phyloP scores from a whole-genome alignment of 2,329 filamentous ascomycete species.

The Colletotrichum sp. region DNA sequence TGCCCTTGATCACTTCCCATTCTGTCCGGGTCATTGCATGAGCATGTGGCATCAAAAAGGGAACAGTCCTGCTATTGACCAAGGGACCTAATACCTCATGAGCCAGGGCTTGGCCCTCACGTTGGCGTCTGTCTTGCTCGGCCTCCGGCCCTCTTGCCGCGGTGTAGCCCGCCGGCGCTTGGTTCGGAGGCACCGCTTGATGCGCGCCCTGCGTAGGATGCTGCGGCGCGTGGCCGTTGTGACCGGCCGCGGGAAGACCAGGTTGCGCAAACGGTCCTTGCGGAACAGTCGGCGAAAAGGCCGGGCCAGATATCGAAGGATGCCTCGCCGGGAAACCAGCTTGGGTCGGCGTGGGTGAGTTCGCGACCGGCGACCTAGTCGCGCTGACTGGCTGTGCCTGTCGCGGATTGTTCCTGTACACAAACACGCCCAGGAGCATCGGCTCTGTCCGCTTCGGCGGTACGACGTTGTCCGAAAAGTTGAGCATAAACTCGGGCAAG shows the following conservation, averaged over 20 bases:
- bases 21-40: slow-evolving; percentile 73
- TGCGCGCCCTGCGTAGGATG: slow-evolving; percentile 23
- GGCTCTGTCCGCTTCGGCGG: slow-evolving; percentile 75
- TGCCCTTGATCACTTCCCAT: slow-evolving; percentile 73
- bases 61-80: slow-evolving; percentile 67
- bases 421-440: slow-evolving; percentile 83
- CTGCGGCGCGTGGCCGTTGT: slow-evolving; percentile 12
- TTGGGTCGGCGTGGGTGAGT: slow-evolving; percentile 39
- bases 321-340: slow-evolving; percentile 42
- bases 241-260: not conserved
- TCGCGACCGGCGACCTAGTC: slow-evolving; percentile 26
- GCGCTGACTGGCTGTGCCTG: slow-evolving; percentile 32
- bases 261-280: slow-evolving; percentile 31
- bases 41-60: slow-evolving; percentile 73
- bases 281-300: slow-evolving; percentile 51
- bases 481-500: slow-evolving; percentile 85
- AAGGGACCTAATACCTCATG: slow-evolving; percentile 68
- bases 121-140: slow-evolving; percentile 46
- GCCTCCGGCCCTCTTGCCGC: slow-evolving; percentile 29
- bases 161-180: slow-evolving; percentile 23
- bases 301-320: slow-evolving; percentile 53
- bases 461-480: slow-evolving; percentile 84
- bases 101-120: slow-evolving; percentile 61
- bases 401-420: slow-evolving; percentile 70
- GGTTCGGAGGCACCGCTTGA: slow-evolving; percentile 23